These are phyloP conservation scores for Metschnikowia koreensis DNA, from an alignment of 805 yeast genomes.

Conservation along the genomic window DNA sequence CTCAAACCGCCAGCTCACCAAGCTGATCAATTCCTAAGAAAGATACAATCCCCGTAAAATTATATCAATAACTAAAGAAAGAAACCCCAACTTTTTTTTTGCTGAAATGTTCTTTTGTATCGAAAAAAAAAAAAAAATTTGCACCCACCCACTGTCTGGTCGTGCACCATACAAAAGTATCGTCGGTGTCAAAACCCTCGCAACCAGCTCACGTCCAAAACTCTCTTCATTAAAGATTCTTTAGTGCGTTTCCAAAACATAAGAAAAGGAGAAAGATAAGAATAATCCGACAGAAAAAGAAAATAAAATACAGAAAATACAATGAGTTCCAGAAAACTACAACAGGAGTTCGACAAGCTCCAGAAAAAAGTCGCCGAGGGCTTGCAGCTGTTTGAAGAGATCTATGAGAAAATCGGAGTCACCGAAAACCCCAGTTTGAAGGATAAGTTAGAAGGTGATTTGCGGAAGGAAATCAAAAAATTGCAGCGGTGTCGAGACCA, in stretches of 20 bases:
- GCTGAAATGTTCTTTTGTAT: background rate
- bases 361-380: conserved; percentile 92
- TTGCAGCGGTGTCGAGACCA: conserved; percentile 92
- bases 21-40: too few relatives aligned
- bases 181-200: background rate
- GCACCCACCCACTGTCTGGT: background rate
- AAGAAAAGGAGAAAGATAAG: too few relatives aligned
- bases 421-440: conserved; percentile 85
- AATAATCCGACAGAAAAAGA: too few relatives aligned
- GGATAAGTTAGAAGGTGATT: conserved; percentile 88
- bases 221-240: background rate
- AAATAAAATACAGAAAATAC: background rate
- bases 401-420: conserved; percentile 78
- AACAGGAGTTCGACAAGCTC: conserved; percentile 86
- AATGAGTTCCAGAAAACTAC: conserved; percentile 47
- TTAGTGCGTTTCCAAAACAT: background rate
- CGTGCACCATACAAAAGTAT: conserved; percentile 2
- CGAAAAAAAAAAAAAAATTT: background rate
- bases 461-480: conserved; percentile 92
- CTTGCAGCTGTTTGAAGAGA: conserved; percentile 75
- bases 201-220: background rate
- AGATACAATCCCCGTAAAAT: too few relatives aligned
- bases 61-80: too few relatives aligned
- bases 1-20: too few relatives aligned
- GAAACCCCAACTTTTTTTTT: too few relatives aligned